Evolutionary conservation across 495 filamentous ascomycete genomes (phyloP).

Genomic region (Evernia prunastri): DNA sequence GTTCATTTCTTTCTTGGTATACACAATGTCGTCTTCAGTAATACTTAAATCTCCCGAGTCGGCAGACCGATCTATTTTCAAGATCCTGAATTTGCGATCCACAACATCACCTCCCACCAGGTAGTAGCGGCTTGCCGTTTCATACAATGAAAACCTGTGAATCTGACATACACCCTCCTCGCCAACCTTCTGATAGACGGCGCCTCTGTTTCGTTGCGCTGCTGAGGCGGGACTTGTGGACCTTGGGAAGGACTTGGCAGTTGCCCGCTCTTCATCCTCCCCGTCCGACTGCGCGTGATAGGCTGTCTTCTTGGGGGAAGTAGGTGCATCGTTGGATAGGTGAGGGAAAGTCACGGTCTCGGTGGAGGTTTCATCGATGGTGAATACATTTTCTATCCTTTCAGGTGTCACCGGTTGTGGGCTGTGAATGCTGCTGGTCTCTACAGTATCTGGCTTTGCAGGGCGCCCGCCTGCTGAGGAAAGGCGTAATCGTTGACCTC

Average conservation of each 20-base stretch:
- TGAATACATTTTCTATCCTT: background rate
- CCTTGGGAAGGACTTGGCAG: conserved; percentile 58
- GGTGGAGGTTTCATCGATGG: background rate
- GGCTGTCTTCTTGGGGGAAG: conserved; percentile 27
- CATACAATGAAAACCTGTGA: conserved; percentile 93
- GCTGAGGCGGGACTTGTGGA: conserved; percentile 50
- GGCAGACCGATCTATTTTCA: conserved; percentile 89
- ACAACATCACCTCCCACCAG: conserved; percentile 85
- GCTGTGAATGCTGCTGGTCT: background rate
- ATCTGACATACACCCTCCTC: conserved; percentile 74
- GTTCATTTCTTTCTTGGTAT: conserved; percentile 87
- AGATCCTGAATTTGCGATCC: conserved; percentile 79
- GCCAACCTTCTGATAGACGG: conserved; percentile 50
- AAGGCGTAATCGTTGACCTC: background rate
- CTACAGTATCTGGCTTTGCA: background rate
- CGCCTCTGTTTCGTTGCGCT: conserved; percentile 45
- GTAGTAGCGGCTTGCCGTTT: conserved; percentile 87
- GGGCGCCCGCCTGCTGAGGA: background rate
- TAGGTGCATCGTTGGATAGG: conserved; percentile 35
- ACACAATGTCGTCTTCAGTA: conserved; percentile 89
- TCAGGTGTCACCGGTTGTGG: background rate
- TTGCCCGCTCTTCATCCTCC: conserved; percentile 58
- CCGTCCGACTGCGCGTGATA: conserved; percentile 42
- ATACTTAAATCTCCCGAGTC: conserved; percentile 76
- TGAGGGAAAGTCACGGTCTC: conserved; percentile 27